Conservation (phyloP, 768 basidiomycete species). For the Sporobolomyces pararoseus region DNA sequence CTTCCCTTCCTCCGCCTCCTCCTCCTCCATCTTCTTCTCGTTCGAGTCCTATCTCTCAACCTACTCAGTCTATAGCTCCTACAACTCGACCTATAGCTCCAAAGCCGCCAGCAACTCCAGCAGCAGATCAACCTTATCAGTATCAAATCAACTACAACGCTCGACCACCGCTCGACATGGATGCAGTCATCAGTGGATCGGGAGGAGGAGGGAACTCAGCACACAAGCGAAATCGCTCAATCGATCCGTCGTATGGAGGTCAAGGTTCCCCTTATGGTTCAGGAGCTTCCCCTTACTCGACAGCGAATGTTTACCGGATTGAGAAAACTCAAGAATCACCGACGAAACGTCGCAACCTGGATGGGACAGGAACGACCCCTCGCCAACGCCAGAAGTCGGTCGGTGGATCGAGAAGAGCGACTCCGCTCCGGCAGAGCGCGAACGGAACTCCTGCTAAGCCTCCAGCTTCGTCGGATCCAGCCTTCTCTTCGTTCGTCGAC, state of each 20-base stretch:
- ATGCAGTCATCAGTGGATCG: conserved; percentile 8
- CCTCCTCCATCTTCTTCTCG: neutral
- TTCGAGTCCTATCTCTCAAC: neutral
- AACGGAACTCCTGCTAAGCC: conserved; percentile 6
- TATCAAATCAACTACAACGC: conserved; percentile 15
- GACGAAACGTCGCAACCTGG: conserved; percentile 3
- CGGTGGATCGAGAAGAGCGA: neutral
- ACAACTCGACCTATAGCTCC: neutral
- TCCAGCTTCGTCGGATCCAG: conserved; percentile 18
- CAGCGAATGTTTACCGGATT: conserved; percentile 15
- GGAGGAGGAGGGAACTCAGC: neutral
- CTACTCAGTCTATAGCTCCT: neutral
- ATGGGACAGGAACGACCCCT: neutral
- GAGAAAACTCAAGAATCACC: conserved; percentile 4
- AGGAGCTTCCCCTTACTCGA: conserved; percentile 28
- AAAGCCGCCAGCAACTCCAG: neutral
- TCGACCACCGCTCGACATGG: conserved; percentile 17
- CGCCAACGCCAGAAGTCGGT: neutral
- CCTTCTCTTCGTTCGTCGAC: conserved; percentile 40
- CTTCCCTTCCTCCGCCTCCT: neutral
- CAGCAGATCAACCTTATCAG: neutral
- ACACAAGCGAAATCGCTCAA: conserved; percentile 16
- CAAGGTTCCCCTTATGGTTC: conserved; percentile 9
- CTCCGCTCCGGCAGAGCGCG: neutral
- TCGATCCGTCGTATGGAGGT: neutral